Conservation (phyloP, 371 early-diverging fungal genomes). For the Zopfochytrium polystomum region DNA sequence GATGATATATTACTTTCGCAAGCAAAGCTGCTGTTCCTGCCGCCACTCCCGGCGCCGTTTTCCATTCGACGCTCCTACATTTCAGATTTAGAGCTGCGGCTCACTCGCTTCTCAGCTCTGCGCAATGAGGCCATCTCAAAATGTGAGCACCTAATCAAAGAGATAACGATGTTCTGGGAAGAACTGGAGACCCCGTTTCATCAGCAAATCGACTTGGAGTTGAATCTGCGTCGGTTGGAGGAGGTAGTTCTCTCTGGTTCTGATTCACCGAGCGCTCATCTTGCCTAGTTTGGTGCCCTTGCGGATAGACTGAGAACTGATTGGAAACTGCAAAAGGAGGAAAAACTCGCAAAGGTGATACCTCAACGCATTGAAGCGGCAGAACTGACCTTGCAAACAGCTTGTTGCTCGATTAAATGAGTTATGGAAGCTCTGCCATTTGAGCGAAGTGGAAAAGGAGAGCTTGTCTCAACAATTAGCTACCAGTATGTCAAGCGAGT, state of each 20-base stretch:
- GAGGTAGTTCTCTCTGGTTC: too few species aligned
- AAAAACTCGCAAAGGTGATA: slow-evolving; percentile 20
- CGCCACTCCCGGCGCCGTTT: neutral
- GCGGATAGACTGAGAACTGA: slow-evolving; percentile 17
- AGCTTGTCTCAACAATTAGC: too few species aligned
- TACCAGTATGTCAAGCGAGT: too few species aligned
- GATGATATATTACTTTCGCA: neutral
- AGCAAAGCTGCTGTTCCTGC: neutral
- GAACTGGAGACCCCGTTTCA: slow-evolving; percentile 29
- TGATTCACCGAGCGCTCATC: too few species aligned
- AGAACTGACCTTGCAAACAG: too few species aligned
- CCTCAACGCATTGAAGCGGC: too few species aligned
- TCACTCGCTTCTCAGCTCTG: neutral
- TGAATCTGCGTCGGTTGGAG: slow-evolving; percentile 25
- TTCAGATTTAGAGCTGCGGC: neutral
- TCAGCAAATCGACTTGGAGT: neutral
- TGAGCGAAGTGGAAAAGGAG: too few species aligned
- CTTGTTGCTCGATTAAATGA: slow-evolving; percentile 17
- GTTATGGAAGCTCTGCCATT: slow-evolving; percentile 34
- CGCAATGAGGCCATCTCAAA: neutral
- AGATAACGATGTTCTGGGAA: slow-evolving; percentile 39
- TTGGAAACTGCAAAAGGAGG: slow-evolving; percentile 36
- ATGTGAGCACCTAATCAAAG: slow-evolving; percentile 21
- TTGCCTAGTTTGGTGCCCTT: too few species aligned
- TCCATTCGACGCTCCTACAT: neutral